Evolutionary conservation across 768 basidiomycete genomes (phyloP).

Genomic region (Mycena belliarum): DNA sequence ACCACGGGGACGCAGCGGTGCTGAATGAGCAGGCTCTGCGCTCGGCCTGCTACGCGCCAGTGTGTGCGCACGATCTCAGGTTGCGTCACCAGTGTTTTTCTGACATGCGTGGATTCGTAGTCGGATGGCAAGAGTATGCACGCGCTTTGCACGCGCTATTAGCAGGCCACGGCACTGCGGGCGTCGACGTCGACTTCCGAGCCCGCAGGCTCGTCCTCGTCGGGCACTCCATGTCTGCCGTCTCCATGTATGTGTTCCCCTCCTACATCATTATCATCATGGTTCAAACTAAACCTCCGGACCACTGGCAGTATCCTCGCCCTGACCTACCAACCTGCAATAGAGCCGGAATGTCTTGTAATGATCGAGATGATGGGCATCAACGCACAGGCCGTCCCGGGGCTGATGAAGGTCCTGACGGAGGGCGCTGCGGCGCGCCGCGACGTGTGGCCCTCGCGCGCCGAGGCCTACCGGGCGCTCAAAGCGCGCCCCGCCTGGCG

Average conservation of each 20-base stretch:
- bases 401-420: slow-evolving; percentile 26
- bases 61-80: too few species aligned
- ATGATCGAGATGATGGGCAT: slow-evolving; percentile 50
- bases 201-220: slow-evolving; percentile 50
- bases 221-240: slow-evolving; percentile 58
- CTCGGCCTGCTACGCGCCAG: slow-evolving; percentile 42
- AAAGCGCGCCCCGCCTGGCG: slow-evolving; percentile 42
- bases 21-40: slow-evolving; percentile 46
- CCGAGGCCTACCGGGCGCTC: slow-evolving; percentile 44
- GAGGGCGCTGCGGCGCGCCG: slow-evolving; percentile 39
- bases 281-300: neutral
- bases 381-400: neutral
- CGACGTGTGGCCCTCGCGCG: slow-evolving; percentile 53
- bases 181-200: slow-evolving; percentile 50
- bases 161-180: slow-evolving; percentile 46
- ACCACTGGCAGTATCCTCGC: slow-evolving; percentile 26
- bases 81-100: too few species aligned
- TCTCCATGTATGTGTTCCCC: slow-evolving; percentile 37
- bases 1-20: slow-evolving; percentile 54
- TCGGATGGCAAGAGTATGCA: slow-evolving; percentile 56
- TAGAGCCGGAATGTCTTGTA: slow-evolving; percentile 41
- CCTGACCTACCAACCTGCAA: slow-evolving; percentile 38
- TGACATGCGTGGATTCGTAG: slow-evolving; percentile 32
- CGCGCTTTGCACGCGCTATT: slow-evolving; percentile 50
- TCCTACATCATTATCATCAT: neutral